A percentile compares a stretch with the other conserved stretches of the same genome.
Evolutionary conservation across 2,329 filamentous ascomycete genomes (phyloP).

Genomic region (Neurospora sp.): DNA sequence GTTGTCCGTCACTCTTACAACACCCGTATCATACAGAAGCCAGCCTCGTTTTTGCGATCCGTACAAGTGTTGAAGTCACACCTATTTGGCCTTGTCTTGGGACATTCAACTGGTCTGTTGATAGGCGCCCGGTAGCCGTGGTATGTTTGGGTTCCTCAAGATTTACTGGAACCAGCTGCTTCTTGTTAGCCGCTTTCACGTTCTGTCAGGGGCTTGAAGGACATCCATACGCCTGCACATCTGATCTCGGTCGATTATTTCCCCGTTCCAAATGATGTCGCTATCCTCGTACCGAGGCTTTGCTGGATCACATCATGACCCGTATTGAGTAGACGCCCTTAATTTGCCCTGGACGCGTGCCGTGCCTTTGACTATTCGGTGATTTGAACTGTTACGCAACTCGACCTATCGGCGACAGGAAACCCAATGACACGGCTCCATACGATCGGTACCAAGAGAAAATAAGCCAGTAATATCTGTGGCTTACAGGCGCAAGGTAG

Average conservation of each 20-base stretch:
- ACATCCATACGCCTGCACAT: neutral
- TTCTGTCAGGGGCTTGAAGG: neutral
- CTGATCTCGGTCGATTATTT: neutral
- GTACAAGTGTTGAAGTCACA: neutral
- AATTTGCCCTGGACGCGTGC: too few species aligned
- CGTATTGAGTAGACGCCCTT: neutral
- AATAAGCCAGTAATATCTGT: neutral
- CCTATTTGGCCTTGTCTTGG: neutral
- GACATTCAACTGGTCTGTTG: neutral
- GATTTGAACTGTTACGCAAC: too few species aligned
- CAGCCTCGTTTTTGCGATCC: neutral
- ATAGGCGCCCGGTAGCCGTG: neutral
- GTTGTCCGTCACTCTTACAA: neutral
- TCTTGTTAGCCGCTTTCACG: neutral
- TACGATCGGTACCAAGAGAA: neutral
- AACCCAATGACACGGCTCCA: neutral
- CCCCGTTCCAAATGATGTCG: neutral
- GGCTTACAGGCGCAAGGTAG: neutral
- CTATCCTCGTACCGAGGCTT: neutral
- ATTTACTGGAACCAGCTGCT: neutral
- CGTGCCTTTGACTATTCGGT: too few species aligned
- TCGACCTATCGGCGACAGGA: neutral
- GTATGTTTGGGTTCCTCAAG: neutral
- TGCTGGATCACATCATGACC: neutral
- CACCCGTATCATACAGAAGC: neutral